phyloP scores from a whole-genome alignment of 2,329 filamentous ascomycete genomes.

The Cytospora chrysosperma region DNA sequence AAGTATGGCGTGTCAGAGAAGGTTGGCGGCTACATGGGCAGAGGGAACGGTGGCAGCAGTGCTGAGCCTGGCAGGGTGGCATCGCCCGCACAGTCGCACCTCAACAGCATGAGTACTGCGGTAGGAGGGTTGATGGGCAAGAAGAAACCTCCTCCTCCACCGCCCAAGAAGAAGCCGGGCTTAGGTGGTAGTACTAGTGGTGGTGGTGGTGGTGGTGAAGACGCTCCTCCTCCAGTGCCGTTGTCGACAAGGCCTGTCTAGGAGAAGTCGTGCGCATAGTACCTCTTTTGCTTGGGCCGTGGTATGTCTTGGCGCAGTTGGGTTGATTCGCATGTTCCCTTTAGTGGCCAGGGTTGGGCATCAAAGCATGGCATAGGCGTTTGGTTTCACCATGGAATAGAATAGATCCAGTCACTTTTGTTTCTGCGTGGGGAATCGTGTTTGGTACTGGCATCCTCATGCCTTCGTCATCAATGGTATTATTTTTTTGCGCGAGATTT shows the following conservation, averaged over 20 bases:
- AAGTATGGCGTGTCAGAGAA: conserved; percentile 56
- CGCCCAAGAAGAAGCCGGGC: conserved; percentile 52
- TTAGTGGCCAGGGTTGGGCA: background rate
- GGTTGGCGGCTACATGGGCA: conserved; percentile 32
- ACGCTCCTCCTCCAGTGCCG: conserved; percentile 52
- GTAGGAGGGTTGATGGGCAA: conserved; percentile 44
- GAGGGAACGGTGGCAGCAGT: background rate
- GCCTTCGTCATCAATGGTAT: conserved; percentile 21
- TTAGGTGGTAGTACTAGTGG: conserved; percentile 10
- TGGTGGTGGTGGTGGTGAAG: conserved; percentile 29
- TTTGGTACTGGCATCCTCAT: conserved; percentile 11
- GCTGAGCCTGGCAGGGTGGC: background rate
- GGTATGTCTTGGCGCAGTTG: background rate
- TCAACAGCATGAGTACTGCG: conserved; percentile 21
- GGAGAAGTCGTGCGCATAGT: background rate
- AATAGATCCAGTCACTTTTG: background rate
- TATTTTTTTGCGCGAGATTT: conserved; percentile 17
- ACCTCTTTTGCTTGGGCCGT: background rate
- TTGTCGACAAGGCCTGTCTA: conserved; percentile 51
- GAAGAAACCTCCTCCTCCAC: conserved; percentile 52
- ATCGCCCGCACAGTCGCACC: conserved; percentile 11
- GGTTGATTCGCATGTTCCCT: background rate
- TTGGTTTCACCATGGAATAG: conserved; percentile 5
- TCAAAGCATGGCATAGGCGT: conserved; percentile 18
- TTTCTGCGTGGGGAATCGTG: background rate